Evolutionary conservation across 345 rosid genomes (phyloP), one percentile per base, ranked within the genome.

Genomic region (Draba incana): DNA sequence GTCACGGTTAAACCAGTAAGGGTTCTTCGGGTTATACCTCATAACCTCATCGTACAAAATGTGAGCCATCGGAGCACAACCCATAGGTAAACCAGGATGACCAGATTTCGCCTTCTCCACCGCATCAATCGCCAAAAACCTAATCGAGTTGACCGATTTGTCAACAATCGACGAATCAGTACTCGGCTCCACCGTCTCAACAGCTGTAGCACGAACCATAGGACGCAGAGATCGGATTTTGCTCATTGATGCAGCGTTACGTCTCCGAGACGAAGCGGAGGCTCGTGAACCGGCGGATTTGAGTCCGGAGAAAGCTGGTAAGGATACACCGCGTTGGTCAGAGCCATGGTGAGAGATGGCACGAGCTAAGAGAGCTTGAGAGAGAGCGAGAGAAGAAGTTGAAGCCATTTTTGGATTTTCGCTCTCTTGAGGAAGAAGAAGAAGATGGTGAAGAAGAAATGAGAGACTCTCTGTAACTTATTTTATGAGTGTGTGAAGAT

Each of bases 1-100:
- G 61, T 95, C 99, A 39, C 99, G 90, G 74, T 95, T 95, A 70
- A 95, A 95, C 99, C 99, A 95, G 63, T 92, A 89, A 2, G 99
- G 99, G 46, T 95, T 95, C 87, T 92, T 92, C 0, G 98, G 99
- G 76, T 95, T 95, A 49, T 89, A 95, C 72, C 85, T 88, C 99
- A 95, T 95, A n/a, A 92, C 74, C 78, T 95, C 99, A 55, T 95
- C 99, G 70, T 89, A 95, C 77, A 95, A 75, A 12, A 95, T 78
- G 78, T 95, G 99, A 16, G 97, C 99, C 86, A 92, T 75, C 46
- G 99, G 99, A 37, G 87, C 89, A 71, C 82, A 75, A 3, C 90
- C 87, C 72, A 85, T 72, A 2, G 87, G 84, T 68, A 85, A 69
- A 0, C 90, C 87, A 10, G 87, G 90, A 63, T 83, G 90, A 10